Base-by-base conservation (phyloP, 2,329 filamentous ascomycete species). In the Colletotrichum tamarilloi region DNA sequence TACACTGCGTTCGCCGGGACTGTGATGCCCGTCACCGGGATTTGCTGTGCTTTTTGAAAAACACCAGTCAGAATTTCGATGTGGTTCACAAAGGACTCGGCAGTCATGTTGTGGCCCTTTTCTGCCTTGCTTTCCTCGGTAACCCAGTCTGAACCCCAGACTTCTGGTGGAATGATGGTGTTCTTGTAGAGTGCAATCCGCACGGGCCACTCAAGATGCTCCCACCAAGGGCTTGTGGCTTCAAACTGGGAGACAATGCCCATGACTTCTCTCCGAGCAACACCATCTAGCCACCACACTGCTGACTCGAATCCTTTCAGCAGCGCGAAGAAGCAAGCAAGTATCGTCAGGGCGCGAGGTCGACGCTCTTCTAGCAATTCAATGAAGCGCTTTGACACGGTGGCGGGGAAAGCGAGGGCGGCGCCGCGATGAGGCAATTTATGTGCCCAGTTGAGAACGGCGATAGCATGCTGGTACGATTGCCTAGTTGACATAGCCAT, bases 281-380 rank as follows among this genome's bases (percentile, higher is more conserved):
- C 91, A 52, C 92, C 91, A 24, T 90, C 87, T 32, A 94, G 83
- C 92, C 92, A 94, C 92, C 92, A 94, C 19, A 91, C 84, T 19
- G 70, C 55, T 19, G 85, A 81, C 73, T 92, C 88, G 74, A 92
- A 84, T 42, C 87, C 87, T 77, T 91, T 91, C 59, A 93, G 84
- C 49, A 92, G 82, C 32, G 90, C 91, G 77, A 92, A 92, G 79
- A 92, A 93, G 79, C 89, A 91, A 7, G 91, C 91, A 1, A 93
- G 85, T 46, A 92, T 90, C 38, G 88, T 87, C 32, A 93, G 84
- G 1, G 91, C 90, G 14, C 91, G 88, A 1, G 91, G 91, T 14
- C 89, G 86, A 70, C 88, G 87, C 67, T 86, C 84, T 74, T 89
- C 87, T 14, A 94, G 85, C 35, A 90, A 85, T 68, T 90, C 90